Evolutionary conservation across 2,329 filamentous ascomycete species (phyloP).

Genomic region (Sporothrix variecibatus): DNA sequence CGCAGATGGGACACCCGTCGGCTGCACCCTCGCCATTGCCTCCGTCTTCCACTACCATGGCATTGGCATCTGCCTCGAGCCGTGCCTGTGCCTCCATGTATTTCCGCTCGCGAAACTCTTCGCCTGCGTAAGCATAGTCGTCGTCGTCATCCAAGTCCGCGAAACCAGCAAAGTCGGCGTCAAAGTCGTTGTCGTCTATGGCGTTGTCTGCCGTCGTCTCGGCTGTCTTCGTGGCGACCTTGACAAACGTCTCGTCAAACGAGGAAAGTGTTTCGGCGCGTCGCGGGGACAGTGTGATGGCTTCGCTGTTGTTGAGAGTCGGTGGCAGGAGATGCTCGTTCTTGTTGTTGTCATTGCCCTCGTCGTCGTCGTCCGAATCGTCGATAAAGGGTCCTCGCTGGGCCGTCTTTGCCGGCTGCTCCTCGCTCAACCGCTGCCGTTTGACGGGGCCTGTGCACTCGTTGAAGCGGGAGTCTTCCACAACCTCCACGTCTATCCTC

Average conservation of each 20-base stretch:
- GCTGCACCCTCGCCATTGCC: slow-evolving; percentile 38
- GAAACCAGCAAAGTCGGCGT: slow-evolving; percentile 45
- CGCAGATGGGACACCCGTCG: slow-evolving; percentile 75
- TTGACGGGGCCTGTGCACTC: slow-evolving; percentile 22
- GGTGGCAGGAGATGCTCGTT: neutral
- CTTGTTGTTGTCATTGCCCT: slow-evolving; percentile 9
- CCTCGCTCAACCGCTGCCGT: slow-evolving; percentile 6
- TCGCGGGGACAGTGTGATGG: neutral
- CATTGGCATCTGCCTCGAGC: slow-evolving; percentile 56
- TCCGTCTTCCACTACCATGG: slow-evolving; percentile 41
- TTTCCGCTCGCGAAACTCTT: slow-evolving; percentile 57
- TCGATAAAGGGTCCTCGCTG: slow-evolving; percentile 64
- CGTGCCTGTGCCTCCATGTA: slow-evolving; percentile 77
- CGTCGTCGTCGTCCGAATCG: slow-evolving; percentile 40
- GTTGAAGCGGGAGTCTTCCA: slow-evolving; percentile 9
- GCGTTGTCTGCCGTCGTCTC: slow-evolving; percentile 18
- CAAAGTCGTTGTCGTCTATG: slow-evolving; percentile 36
- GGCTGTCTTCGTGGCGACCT: neutral
- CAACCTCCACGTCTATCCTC: no score
- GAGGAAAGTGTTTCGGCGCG: slow-evolving; percentile 14
- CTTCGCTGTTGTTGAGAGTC: neutral
- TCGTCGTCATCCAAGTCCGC: slow-evolving; percentile 56
- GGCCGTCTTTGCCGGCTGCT: slow-evolving; percentile 26
- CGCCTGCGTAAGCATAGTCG: slow-evolving; percentile 48
- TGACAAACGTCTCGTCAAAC: slow-evolving; percentile 24